These are phyloP conservation scores for Leccinum sublutescens DNA, from an alignment of 768 basidiomycete species.

Conservation along the genomic window DNA sequence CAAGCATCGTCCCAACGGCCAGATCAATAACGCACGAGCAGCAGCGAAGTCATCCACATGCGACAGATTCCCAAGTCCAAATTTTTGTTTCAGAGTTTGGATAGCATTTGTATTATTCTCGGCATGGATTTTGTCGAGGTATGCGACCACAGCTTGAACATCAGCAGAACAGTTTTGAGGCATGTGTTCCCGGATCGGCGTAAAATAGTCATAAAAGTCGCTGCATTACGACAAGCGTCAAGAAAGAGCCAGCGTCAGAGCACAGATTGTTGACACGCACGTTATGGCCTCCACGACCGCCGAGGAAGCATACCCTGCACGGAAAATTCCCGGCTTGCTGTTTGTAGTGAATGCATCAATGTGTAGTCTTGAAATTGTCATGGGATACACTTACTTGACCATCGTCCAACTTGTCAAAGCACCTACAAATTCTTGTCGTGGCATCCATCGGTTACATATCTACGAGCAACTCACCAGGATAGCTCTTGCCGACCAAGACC, in stretches of 20 bases:
- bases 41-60: constrained; percentile 69
- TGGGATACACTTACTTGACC: constrained; percentile 50
- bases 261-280: constrained; percentile 24
- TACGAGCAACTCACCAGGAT: constrained; percentile 27
- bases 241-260: not conserved
- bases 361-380: not conserved
- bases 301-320: constrained; percentile 46
- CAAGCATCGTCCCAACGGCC: constrained; percentile 5
- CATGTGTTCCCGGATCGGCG: constrained; percentile 67
- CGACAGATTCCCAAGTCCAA: constrained; percentile 54
- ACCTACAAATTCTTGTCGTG: constrained; percentile 18
- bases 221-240: constrained; percentile 1
- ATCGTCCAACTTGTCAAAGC: constrained; percentile 61
- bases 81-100: constrained; percentile 51
- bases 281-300: constrained; percentile 45
- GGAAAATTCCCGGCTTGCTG: constrained; percentile 40
- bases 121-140: constrained; percentile 58
- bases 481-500: constrained; percentile 43
- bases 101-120: constrained; percentile 46
- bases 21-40: constrained; percentile 37
- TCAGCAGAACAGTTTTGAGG: constrained; percentile 73
- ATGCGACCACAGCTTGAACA: constrained; percentile 58
- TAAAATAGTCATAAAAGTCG: constrained; percentile 53
- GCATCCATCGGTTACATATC: no score
- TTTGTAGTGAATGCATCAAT: constrained; percentile 6